Conservation (phyloP, 2,329 filamentous ascomycete species). For the Chaetomium sp. region DNA sequence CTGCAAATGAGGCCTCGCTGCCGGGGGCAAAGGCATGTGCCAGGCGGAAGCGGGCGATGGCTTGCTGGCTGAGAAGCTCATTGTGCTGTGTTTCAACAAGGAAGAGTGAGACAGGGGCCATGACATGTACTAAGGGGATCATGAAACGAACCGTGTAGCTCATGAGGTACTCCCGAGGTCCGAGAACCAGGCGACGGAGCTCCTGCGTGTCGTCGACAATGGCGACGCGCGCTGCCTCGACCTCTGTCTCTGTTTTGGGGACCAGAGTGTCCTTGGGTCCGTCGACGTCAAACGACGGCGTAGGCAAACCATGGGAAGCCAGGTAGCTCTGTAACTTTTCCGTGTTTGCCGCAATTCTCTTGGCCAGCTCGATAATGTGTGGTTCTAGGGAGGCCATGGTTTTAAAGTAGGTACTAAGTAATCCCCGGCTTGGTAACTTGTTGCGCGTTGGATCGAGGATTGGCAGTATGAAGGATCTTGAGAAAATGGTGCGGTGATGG, state of each 20-base stretch:
- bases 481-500: neutral
- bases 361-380: neutral
- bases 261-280: neutral
- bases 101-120: neutral
- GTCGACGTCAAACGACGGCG: neutral
- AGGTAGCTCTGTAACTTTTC: neutral
- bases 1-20: neutral
- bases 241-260: neutral
- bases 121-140: neutral
- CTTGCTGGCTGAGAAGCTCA: neutral
- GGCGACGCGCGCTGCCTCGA: neutral
- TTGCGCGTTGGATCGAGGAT: neutral
- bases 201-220: neutral
- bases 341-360: constrained; percentile 1
- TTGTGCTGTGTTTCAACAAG: neutral
- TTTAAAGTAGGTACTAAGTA: neutral
- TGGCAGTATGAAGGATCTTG: neutral
- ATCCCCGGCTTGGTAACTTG: neutral
- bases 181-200: neutral
- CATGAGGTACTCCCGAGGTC: neutral
- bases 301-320: neutral
- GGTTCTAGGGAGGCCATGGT: neutral
- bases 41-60: neutral
- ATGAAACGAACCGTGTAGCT: neutral
- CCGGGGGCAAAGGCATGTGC: neutral